Evolutionary conservation across 2,329 filamentous ascomycete species (phyloP), one percentile per base, ranked within the genome.

Genomic region (Diplodia mutila): DNA sequence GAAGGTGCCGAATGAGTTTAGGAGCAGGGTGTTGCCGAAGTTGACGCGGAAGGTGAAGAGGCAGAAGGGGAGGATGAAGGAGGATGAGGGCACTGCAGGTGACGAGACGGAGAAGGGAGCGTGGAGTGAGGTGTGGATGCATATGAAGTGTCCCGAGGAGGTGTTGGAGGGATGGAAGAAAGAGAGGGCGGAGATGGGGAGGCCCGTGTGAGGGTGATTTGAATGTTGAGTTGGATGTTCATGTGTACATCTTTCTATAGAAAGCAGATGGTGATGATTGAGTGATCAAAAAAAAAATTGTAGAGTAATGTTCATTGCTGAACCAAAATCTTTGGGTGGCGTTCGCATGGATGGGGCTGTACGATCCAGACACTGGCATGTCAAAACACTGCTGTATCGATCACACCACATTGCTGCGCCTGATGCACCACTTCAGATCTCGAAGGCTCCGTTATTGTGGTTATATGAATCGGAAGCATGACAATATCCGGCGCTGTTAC

Each of bases 1-100:
- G 61, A 84, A 82, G 71, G 86, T 90, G 49, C 81, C 83, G 27
- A 83, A 90, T 72, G 86, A 90, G 71, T 83, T 87, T 69, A 77
- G 81, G 32, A 82, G 83, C 52, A 78, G 87, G 21, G 61, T 86
- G 21, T 80, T 77, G 54, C 80, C 81, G 2, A 81, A 79, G 73
- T 70, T 85, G 65, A 79, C 79, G 64, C 77, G 81, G 67, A 78
- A 80, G 67, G 68, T 76, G 12, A 80, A 79, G 54, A 73, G 76
- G 55, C 71, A 72, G 57, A 71, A 73, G 61, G 70, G 79, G 39
- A 74, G 79, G 63, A 77, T 74, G 18, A 29, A 4, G 51, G 51
- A 29, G 23, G 51, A 14, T 16, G 51, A 14, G 2, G 42, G 42
- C 18, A 14, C 14, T 46, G 39, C 3, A 14, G 39, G 39, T 46